phyloP scores from a whole-genome alignment of 495 filamentous ascomycete species.

The Penicillium chermesinum region DNA sequence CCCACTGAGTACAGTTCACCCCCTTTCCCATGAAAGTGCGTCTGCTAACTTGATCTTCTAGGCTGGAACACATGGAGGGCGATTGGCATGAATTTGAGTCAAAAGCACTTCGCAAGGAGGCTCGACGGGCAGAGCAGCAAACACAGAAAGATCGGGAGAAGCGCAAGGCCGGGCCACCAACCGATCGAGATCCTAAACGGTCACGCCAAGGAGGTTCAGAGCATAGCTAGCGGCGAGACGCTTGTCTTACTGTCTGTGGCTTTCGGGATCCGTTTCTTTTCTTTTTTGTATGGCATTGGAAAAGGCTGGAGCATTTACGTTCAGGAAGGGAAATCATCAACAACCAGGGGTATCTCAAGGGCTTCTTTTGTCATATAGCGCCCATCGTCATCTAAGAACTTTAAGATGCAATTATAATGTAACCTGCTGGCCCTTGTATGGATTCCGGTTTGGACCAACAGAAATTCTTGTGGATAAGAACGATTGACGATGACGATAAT shows the following conservation, averaged over 20 bases:
- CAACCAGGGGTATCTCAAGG: conserved; percentile 5
- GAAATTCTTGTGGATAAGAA: background rate
- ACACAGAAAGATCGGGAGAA: conserved; percentile 51
- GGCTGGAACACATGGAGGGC: conserved; percentile 76
- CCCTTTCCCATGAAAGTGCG: conserved; percentile 5
- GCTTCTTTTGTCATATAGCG: conserved; percentile 20
- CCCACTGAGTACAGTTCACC: conserved; percentile 72
- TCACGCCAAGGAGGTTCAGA: conserved; percentile 4
- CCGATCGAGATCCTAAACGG: conserved; percentile 40
- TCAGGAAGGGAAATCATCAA: conserved; percentile 5
- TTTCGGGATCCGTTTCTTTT: background rate
- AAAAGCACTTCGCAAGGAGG: conserved; percentile 87
- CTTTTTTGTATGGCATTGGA: background rate
- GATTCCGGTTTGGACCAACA: background rate
- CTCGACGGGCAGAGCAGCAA: conserved; percentile 52
- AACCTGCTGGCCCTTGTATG: background rate
- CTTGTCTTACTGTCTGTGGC: background rate
- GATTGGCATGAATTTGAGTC: conserved; percentile 99
- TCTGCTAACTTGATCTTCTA: conserved; percentile 27
- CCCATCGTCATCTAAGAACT: conserved; percentile 5
- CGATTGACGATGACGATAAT: too few relatives aligned
- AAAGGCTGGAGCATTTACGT: conserved; percentile 18
- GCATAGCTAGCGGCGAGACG: background rate
- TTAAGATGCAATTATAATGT: background rate
- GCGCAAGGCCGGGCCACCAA: conserved; percentile 33